Evolutionary conservation across 1,139 yeast genomes (phyloP), one percentile per base, ranked within the genome.

Genomic region (Yamadazyma aaseri): DNA sequence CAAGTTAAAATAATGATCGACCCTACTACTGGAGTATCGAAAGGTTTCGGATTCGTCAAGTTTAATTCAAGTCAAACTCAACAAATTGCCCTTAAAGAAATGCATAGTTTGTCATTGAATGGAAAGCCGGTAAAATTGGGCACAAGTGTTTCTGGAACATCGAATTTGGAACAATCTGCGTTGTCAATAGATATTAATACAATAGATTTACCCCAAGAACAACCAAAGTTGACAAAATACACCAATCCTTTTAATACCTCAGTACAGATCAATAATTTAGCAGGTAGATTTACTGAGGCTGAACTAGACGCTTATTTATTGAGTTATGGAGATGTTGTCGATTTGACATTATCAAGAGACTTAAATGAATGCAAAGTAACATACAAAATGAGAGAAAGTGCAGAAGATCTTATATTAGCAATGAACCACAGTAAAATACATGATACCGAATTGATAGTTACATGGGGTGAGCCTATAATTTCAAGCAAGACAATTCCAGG

Each of bases 31-130:
- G 85, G 84, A 12, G 68, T 73, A 15, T 82, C 96, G 3, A 78
- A 92, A 47, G 95, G 97, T 26, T 87, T 86, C 60, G 97, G 97
- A 1, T 89, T 90, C 59, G 92, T 89, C n/a, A 73, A 95, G 41
- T 87, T 90, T 56, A 65, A 75, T 28, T 74, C 76, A 38, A 84
- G 80, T 45, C 71, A 73, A n/a, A 86, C 83, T 36, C 83, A 89
- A 60, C 79, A 79, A 44, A 68, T 79, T 30, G 95, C 97, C 0
- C 63, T 86, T 26, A 61, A 69, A 17, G 95, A 86, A 51, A 86
- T 86, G 95, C 87, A 85, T 55, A 96, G 95, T 3, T 70, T 72
- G 17, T 69, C 79, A 55, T 63, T 86, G 28, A 87, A 86, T 33
- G 83, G 85, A 10, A 71, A 92, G 42, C 81, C 89, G 18, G 78